Evolutionary conservation across 2,329 filamentous ascomycete species (phyloP).

Genomic region (Ambrosiella beaveri): DNA sequence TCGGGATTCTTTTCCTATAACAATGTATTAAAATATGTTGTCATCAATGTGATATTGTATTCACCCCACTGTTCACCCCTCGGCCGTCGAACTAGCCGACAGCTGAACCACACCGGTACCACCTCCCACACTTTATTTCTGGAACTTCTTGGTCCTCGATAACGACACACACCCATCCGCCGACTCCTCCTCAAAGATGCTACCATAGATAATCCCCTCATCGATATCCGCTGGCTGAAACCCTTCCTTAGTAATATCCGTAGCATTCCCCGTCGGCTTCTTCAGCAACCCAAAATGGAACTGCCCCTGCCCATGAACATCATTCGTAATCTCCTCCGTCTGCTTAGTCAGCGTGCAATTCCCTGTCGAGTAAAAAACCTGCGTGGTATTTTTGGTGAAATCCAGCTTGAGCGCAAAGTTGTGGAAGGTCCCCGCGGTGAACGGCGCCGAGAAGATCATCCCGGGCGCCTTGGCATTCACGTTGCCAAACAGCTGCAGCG

Average conservation of each 20-base stretch:
- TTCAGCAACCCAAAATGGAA: constrained; percentile 46
- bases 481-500: constrained; percentile 30
- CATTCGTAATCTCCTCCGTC: constrained; percentile 26
- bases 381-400: constrained; percentile 36
- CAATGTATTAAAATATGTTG: not conserved
- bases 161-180: constrained; percentile 23
- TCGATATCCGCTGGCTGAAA: constrained; percentile 31
- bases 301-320: constrained; percentile 21
- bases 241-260: constrained; percentile 30
- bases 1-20: too few species aligned
- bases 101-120: not conserved
- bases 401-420: constrained; percentile 45
- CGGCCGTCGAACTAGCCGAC: not conserved
- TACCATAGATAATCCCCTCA: constrained; percentile 35
- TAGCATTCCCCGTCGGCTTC: constrained; percentile 32
- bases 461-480: constrained; percentile 29
- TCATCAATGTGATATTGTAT: not conserved
- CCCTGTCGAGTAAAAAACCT: constrained; percentile 39
- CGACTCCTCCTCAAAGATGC: constrained; percentile 36
- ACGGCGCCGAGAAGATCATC: constrained; percentile 33
- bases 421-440: constrained; percentile 35
- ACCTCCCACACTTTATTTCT: not conserved
- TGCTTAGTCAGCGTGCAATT: constrained; percentile 27
- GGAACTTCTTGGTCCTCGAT: constrained; percentile 13
- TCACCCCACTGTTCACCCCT: not conserved